Evolutionary conservation across 495 filamentous ascomycete genomes (phyloP), one percentile per base, ranked within the genome.

Genomic region (Trichoderma asperelloides): DNA sequence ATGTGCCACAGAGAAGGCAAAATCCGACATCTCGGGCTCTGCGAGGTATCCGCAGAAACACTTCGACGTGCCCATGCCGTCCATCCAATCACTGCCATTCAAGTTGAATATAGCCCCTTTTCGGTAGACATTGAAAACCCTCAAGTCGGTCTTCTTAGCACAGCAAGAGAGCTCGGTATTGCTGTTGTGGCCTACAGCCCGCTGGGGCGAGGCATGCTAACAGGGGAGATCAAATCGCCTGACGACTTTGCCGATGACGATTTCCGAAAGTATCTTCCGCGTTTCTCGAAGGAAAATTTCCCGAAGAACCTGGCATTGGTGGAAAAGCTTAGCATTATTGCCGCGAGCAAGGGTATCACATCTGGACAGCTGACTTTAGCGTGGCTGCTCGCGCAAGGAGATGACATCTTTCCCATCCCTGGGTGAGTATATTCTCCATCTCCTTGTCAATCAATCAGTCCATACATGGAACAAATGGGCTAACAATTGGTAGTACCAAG

Each of bases 371-470:
- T 87, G 66, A 77, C 80, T 0, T 70, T 88, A 39, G 84, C 85
- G 0, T 88, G 86, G 86, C 68, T 85, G 55, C 65, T 86, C 69
- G 78, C 79, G 16, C 85, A 88, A 72, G 85, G 85, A 7, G 77
- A 79, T 2, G 82, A 86, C 63, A 77, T 87, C 69, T 74, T 85
- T 60, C 78, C 82, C 15, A 83, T 85, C 62, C 84, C 82, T 9
- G 87, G 87, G 55, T 60, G 28, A 60, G 25, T 2, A 30, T 60
- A 15, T 15, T 47, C 5, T 47, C 1, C 13, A 15, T 47, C n/a
- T 5, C n/a, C n/a, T 47, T 12, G 55, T 30, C 23, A 33, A 3
- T 28, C 3, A 25, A 4, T 4, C 16, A n/a, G 1, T 3, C 47
- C 18, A 47, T 11, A n/a, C 7, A 7, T n/a, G 16, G 18, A 51